Conservation (phyloP, 768 basidiomycete species). For the Podaxis sp. region DNA sequence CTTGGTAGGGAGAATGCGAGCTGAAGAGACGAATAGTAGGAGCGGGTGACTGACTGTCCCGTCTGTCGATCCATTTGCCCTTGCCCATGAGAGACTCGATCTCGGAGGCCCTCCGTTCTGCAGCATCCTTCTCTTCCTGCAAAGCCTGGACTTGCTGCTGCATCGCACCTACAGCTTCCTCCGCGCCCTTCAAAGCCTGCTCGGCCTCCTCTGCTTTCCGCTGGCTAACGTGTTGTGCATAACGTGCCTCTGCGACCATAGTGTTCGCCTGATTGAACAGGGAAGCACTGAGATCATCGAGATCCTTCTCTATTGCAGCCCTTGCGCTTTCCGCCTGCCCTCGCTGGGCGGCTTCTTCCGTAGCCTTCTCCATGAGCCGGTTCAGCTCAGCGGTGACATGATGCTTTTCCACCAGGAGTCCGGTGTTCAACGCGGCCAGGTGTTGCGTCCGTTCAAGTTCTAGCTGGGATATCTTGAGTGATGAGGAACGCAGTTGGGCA, state of each 20-base stretch:
- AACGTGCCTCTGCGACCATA: slow-evolving; percentile 96
- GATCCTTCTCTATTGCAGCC: slow-evolving; percentile 84
- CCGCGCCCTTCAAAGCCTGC: slow-evolving; percentile 74
- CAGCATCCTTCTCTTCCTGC: slow-evolving; percentile 62
- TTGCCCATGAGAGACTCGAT: slow-evolving; percentile 59
- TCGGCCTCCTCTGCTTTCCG: slow-evolving; percentile 78
- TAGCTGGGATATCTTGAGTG: slow-evolving; percentile 72
- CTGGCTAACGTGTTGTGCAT: slow-evolving; percentile 62
- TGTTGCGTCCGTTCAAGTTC: slow-evolving; percentile 87
- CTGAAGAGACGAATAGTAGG: slow-evolving; percentile 49
- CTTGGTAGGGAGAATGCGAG: slow-evolving; percentile 74
- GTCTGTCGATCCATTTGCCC: slow-evolving; percentile 63
- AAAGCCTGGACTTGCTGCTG: slow-evolving; percentile 82
- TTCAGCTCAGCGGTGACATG: slow-evolving; percentile 92
- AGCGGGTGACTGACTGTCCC: slow-evolving; percentile 21
- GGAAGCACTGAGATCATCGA: slow-evolving; percentile 90
- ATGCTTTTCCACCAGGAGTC: slow-evolving; percentile 86
- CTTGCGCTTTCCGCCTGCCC: slow-evolving; percentile 89
- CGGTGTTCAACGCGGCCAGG: slow-evolving; percentile 86
- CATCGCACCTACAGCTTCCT: slow-evolving; percentile 83
- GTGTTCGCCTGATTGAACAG: slow-evolving; percentile 92
- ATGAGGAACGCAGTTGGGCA: slow-evolving; percentile 55
- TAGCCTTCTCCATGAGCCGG: slow-evolving; percentile 91
- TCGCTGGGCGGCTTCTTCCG: slow-evolving; percentile 88
- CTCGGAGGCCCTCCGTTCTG: slow-evolving; percentile 51